Percentiles rank a stretch among this genome's conserved stretches.
phyloP scores from a whole-genome alignment of 106 monocot species.

The Posidonia australis region DNA sequence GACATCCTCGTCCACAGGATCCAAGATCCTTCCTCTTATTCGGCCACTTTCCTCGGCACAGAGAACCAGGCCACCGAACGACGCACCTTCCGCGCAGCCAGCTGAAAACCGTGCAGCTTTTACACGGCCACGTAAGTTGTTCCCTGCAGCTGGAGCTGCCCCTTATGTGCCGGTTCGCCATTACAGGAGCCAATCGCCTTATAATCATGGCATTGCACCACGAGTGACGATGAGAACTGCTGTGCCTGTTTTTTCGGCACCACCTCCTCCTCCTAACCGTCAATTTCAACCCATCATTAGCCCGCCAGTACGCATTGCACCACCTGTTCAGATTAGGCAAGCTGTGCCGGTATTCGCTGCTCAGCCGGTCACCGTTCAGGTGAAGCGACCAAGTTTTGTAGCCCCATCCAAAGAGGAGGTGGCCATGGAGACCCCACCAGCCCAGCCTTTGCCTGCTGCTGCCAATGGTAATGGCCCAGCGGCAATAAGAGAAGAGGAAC shows the following conservation, averaged over 20 bases:
- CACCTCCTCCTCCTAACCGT: constrained; percentile 34
- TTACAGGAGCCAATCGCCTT: constrained; percentile 20
- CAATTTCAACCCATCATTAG: background rate
- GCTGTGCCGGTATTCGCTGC: constrained; percentile 53
- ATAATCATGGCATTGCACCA: constrained; percentile 48
- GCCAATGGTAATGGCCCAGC: background rate
- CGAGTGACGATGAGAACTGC: constrained; percentile 85
- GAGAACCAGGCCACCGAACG: constrained; percentile 17
- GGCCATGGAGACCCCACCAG: background rate
- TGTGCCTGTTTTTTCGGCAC: constrained; percentile 78
- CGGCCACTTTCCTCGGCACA: constrained; percentile 40
- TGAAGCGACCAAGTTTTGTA: background rate
- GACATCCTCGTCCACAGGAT: constrained; percentile 25
- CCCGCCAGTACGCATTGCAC: constrained; percentile 38
- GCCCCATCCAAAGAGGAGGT: background rate
- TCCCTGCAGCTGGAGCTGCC: constrained; percentile 53
- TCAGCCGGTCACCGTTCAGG: constrained; percentile 9
- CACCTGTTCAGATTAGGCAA: constrained; percentile 64
- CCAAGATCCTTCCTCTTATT: constrained; percentile 77
- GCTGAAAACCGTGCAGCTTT: constrained; percentile 12
- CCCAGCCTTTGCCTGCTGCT: background rate
- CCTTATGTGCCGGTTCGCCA: constrained; percentile 68
- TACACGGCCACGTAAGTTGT: constrained; percentile 25
- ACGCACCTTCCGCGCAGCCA: background rate
- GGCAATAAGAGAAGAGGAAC: background rate